phyloP scores from a whole-genome alignment of 2,329 filamentous ascomycete genomes.

The Seiridium unicorne region DNA sequence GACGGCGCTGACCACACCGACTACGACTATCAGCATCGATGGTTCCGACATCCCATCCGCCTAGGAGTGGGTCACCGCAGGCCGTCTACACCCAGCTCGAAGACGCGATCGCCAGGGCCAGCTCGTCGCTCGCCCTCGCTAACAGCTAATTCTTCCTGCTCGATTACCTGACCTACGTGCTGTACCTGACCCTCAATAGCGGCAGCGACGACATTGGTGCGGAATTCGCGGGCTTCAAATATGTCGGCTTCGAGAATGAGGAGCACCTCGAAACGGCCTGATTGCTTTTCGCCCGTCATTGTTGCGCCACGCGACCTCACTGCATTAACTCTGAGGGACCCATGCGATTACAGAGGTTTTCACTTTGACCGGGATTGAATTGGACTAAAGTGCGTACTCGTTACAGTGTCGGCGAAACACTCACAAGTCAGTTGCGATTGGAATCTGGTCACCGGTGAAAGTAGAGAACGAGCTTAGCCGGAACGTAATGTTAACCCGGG shows the following conservation, averaged over 20 bases:
- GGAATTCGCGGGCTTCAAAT: background rate
- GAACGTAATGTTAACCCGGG: no score
- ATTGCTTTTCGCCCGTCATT: background rate
- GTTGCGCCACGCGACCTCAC: background rate
- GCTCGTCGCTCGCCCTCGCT: background rate
- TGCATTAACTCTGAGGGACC: no score
- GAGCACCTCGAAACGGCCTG: background rate
- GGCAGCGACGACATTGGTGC: background rate
- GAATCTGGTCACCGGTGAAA: no score
- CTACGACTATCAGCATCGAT: background rate
- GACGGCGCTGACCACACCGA: background rate
- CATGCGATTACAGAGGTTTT: no score
- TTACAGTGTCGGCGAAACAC: no score
- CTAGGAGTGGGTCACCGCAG: background rate
- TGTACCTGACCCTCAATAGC: background rate
- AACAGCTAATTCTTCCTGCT: constrained; percentile 3
- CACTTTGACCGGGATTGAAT: no score
- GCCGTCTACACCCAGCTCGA: background rate
- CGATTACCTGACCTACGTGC: background rate
- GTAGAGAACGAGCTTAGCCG: no score
- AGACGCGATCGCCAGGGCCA: background rate
- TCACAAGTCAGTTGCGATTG: no score
- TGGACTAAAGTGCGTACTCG: no score
- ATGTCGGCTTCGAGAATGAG: background rate
- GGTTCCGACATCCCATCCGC: background rate